Conservation (phyloP, 2,329 filamentous ascomycete genomes). For the Dothistroma septosporum region DNA sequence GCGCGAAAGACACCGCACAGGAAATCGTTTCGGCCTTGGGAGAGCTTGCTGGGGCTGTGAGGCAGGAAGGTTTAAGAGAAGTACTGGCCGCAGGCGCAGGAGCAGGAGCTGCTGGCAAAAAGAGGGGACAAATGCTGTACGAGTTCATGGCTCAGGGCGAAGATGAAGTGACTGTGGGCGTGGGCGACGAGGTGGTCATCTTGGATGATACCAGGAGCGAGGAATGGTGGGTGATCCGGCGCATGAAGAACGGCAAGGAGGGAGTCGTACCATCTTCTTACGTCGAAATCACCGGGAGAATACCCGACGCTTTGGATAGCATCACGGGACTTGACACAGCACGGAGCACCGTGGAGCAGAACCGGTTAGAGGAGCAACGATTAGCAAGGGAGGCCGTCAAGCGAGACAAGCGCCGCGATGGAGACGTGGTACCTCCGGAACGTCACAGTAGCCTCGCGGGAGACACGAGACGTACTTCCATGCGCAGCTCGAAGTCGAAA, state of each 20-base stretch:
- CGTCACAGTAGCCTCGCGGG: conserved; percentile 72
- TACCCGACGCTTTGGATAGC: conserved; percentile 48
- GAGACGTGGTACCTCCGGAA: conserved; percentile 69
- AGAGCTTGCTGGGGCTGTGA: conserved; percentile 80
- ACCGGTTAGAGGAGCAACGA: conserved; percentile 73
- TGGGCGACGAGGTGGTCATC: conserved; percentile 85
- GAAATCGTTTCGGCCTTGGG: conserved; percentile 87
- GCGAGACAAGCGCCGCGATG: conserved; percentile 51
- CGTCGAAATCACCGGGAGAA: conserved; percentile 75
- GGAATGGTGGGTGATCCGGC: conserved; percentile 96
- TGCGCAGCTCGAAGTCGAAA: conserved; percentile 45
- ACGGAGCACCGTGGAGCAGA: conserved; percentile 70
- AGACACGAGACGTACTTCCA: conserved; percentile 22
- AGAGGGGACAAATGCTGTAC: conserved; percentile 82
- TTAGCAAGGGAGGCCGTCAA: conserved; percentile 75
- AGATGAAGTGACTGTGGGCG: conserved; percentile 88
- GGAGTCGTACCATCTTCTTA: conserved; percentile 97
- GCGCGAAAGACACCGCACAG: conserved; percentile 91
- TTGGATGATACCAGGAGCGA: conserved; percentile 88
- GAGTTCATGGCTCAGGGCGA: conserved; percentile 96
- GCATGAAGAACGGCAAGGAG: conserved; percentile 86
- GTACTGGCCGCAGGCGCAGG: conserved; percentile 76
- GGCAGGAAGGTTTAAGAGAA: conserved; percentile 78
- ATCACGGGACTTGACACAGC: conserved; percentile 57
- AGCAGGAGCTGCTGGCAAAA: conserved; percentile 55